Conservation (phyloP, 768 basidiomycete genomes). For the Pleurotus pulmonarius region DNA sequence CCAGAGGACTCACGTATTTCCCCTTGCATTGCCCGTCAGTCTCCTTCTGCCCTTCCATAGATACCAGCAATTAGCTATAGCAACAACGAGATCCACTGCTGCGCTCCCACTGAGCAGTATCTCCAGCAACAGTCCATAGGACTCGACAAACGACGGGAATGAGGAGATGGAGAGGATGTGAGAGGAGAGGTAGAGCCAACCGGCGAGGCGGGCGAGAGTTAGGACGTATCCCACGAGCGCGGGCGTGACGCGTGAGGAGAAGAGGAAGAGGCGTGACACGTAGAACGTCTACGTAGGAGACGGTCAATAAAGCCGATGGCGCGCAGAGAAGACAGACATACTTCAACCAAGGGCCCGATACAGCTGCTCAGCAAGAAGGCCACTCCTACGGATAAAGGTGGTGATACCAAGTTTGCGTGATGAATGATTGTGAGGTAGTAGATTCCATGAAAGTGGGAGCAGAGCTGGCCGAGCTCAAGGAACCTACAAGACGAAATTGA, state of each 20-base stretch:
- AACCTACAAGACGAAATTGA: neutral
- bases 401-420: neutral
- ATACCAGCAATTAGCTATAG: neutral
- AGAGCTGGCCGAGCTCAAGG: conserved; percentile 4
- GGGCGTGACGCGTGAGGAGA: neutral
- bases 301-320: neutral
- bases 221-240: neutral
- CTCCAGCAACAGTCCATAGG: neutral
- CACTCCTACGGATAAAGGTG: neutral
- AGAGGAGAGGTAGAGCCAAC: conserved; percentile 2
- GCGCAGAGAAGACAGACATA: neutral
- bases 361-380: neutral
- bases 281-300: conserved; percentile 1
- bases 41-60: neutral
- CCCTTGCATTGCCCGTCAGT: neutral
- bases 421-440: neutral
- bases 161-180: neutral
- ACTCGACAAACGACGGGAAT: neutral
- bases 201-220: neutral
- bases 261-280: neutral
- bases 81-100: neutral
- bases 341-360: conserved; percentile 2
- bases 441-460: conserved; percentile 1
- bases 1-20: neutral
- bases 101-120: neutral